Conservation (phyloP, 192 early-diverging fungal species). For the Obelidium mucronatum region DNA sequence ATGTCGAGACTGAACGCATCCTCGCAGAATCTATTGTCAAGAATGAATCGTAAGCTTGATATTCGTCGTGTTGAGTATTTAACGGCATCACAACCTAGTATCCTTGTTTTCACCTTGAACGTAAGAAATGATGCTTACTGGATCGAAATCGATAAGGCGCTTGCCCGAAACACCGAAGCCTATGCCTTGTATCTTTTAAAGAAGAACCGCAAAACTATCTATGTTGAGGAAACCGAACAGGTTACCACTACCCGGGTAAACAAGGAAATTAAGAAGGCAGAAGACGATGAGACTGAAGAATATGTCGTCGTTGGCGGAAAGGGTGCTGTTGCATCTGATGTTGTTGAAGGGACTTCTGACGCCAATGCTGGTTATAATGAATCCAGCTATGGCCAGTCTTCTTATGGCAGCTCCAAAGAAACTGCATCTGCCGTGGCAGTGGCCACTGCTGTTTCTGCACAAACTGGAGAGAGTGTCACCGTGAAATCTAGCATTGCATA, state of each 20-base stretch:
- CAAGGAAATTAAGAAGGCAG: neutral
- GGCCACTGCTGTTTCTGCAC: neutral
- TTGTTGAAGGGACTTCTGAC: neutral
- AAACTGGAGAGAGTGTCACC: too few species aligned
- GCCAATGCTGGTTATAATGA: too few species aligned
- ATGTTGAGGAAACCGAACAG: conserved; percentile 13
- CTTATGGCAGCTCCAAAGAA: too few species aligned
- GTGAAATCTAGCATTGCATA: too few species aligned
- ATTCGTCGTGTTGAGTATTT: neutral
- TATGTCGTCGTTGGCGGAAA: neutral
- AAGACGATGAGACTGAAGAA: neutral
- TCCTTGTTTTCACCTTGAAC: conserved; percentile 8
- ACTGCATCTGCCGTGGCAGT: neutral
- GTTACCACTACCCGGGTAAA: neutral
- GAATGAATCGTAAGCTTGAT: conserved; percentile 38
- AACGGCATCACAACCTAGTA: neutral
- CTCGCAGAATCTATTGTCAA: conserved; percentile 45
- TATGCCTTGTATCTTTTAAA: neutral
- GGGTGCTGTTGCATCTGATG: neutral
- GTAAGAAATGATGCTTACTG: neutral
- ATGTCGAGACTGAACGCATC: conserved; percentile 48
- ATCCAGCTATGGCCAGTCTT: too few species aligned
- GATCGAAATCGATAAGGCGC: neutral
- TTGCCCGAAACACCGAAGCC: neutral
- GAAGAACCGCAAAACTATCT: neutral